These are phyloP conservation scores for Podospora conica DNA, from an alignment of 495 filamentous ascomycete genomes.

Conservation along the genomic window DNA sequence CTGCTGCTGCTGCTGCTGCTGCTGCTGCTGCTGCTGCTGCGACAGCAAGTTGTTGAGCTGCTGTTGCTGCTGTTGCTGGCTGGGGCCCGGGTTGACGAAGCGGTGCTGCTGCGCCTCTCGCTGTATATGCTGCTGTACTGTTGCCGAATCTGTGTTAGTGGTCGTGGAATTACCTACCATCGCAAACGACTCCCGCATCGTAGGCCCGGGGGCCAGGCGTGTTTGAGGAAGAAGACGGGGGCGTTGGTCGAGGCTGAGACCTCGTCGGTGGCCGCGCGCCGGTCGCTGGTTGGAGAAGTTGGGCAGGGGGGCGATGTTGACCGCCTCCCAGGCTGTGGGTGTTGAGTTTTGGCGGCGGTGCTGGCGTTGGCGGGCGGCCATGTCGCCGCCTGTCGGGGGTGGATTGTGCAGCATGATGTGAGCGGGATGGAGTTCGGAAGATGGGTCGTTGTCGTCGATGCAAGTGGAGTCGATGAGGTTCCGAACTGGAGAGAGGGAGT, in stretches of 20 bases:
- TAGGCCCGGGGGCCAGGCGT: constrained; percentile 31
- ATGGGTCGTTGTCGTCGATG: constrained; percentile 39
- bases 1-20: constrained; percentile 19
- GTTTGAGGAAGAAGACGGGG: constrained; percentile 42
- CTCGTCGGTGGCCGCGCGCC: constrained; percentile 58
- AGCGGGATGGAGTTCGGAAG: constrained; percentile 56
- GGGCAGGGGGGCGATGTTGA: constrained; percentile 56
- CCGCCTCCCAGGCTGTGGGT: constrained; percentile 64
- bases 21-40: constrained; percentile 16
- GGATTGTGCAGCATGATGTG: constrained; percentile 73
- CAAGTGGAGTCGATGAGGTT: constrained; percentile 37
- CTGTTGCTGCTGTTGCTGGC: constrained; percentile 28
- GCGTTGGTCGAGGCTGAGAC: constrained; percentile 71
- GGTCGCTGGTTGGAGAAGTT: constrained; percentile 40
- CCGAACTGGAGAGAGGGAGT: constrained; percentile 41
- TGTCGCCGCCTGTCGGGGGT: constrained; percentile 42
- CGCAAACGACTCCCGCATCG: constrained; percentile 43
- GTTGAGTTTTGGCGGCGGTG: constrained; percentile 88
- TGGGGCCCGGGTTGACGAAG: constrained; percentile 56
- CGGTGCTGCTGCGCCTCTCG: constrained; percentile 72
- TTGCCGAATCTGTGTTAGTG: constrained; percentile 55
- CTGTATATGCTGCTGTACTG: constrained; percentile 52
- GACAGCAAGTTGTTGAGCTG: neutral
- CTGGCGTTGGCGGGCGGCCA: constrained; percentile 63
- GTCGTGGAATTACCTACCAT: constrained; percentile 52